Conservation (phyloP, 805 yeast genomes). For the Candida tallmaniae region DNA sequence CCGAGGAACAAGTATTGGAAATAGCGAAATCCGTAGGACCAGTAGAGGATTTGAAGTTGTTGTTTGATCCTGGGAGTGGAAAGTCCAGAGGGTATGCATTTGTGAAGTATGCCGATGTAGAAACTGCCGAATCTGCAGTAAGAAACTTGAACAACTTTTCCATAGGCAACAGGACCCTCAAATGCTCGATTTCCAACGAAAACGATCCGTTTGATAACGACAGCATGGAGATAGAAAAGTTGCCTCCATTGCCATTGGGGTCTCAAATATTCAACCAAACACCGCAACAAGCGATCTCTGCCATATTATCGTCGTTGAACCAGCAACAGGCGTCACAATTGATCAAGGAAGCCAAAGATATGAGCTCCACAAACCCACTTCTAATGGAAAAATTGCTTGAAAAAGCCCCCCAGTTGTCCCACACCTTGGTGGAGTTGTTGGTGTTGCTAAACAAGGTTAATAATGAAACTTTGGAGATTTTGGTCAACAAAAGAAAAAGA, state of each 20-base stretch:
- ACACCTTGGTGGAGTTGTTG: constrained; percentile 74
- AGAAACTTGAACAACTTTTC: constrained; percentile 74
- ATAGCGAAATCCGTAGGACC: constrained; percentile 88
- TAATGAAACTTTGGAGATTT: constrained; percentile 32
- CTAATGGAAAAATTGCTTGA: constrained; percentile 56
- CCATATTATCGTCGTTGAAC: constrained; percentile 44
- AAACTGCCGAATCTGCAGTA: constrained; percentile 87
- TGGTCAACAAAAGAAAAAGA: constrained; percentile 29
- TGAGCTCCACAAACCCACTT: constrained; percentile 54
- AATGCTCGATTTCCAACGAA: constrained; percentile 49
- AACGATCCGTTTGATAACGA: constrained; percentile 45
- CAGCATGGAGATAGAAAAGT: constrained; percentile 18
- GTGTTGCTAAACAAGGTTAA: constrained; percentile 29
- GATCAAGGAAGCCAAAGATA: constrained; percentile 52
- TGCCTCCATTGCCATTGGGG: constrained; percentile 41
- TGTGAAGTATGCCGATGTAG: constrained; percentile 75
- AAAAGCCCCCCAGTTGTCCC: constrained; percentile 76
- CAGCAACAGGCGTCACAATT: constrained; percentile 43
- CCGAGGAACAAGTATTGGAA: constrained; percentile 89
- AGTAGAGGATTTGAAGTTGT: constrained; percentile 64
- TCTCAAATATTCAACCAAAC: constrained; percentile 36
- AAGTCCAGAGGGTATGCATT: constrained; percentile 88
- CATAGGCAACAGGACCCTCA: constrained; percentile 59
- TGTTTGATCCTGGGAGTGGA: constrained; percentile 87
- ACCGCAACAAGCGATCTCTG: constrained; percentile 41